phyloP scores from a whole-genome alignment of 1,284 basidiomycete genomes.

The Termitomyces sp. region DNA sequence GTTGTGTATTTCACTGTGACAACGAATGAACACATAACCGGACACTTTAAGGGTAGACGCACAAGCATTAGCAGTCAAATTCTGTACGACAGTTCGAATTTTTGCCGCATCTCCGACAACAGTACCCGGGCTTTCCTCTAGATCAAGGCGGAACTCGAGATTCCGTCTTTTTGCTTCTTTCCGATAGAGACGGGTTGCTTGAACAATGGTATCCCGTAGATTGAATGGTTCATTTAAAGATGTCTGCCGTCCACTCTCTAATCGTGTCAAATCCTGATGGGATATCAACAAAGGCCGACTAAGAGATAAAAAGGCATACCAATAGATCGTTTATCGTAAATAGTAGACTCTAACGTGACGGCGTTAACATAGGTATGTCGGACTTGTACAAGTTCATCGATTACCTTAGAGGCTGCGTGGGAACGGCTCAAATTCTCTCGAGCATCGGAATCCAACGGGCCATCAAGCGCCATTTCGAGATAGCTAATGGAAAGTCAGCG shows the following conservation, averaged over 20 bases:
- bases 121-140: constrained; percentile 48
- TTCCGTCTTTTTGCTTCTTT: constrained; percentile 70
- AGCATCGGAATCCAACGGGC: constrained; percentile 73
- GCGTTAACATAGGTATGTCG: neutral
- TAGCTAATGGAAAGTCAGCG: constrained; percentile 45
- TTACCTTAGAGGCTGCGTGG: constrained; percentile 77
- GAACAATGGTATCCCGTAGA: constrained; percentile 61
- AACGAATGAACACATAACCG: constrained; percentile 6
- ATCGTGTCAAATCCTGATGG: constrained; percentile 68
- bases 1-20: constrained; percentile 70
- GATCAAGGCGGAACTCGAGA: constrained; percentile 60
- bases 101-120: constrained; percentile 74
- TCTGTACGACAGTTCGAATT: constrained; percentile 78
- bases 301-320: constrained; percentile 30
- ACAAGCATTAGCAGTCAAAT: constrained; percentile 80
- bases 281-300: constrained; percentile 17
- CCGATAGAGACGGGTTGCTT: constrained; percentile 60
- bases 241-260: constrained; percentile 78
- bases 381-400: constrained; percentile 2
- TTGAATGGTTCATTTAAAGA: constrained; percentile 83
- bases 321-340: constrained; percentile 87
- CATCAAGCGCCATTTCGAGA: constrained; percentile 81
- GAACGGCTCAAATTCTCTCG: constrained; percentile 76
- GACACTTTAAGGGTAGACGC: constrained; percentile 19
- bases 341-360: constrained; percentile 47